Conservation (phyloP, 2,329 filamentous ascomycete species). For the Stromatinia cepivora region DNA sequence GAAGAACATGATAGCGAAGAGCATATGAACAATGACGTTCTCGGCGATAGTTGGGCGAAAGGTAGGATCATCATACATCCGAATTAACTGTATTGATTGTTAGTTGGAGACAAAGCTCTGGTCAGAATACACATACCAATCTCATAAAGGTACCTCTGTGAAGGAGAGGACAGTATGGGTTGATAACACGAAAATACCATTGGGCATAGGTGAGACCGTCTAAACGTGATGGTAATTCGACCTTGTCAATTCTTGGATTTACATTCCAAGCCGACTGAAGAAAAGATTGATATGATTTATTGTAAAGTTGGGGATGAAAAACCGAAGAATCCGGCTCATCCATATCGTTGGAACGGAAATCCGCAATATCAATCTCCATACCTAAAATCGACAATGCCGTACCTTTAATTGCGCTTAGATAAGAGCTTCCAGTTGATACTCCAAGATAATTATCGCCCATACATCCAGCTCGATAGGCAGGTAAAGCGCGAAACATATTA, state of each 20-base stretch:
- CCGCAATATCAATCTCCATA: constrained; percentile 75
- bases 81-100: constrained; percentile 50
- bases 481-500: constrained; percentile 33
- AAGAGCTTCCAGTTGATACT: constrained; percentile 57
- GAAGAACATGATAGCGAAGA: constrained; percentile 75
- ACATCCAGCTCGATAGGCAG: constrained; percentile 39
- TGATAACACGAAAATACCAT: constrained; percentile 74
- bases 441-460: constrained; percentile 66
- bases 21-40: constrained; percentile 72
- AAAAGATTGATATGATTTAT: constrained; percentile 72
- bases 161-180: constrained; percentile 72
- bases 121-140: constrained; percentile 52
- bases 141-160: constrained; percentile 72
- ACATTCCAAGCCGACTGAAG: constrained; percentile 63
- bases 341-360: constrained; percentile 66
- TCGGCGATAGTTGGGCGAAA: constrained; percentile 65
- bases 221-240: constrained; percentile 61
- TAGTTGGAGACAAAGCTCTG: background rate
- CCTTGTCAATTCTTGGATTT: constrained; percentile 55
- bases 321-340: constrained; percentile 56
- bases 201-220: constrained; percentile 69
- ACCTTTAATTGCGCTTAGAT: constrained; percentile 72
- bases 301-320: constrained; percentile 54
- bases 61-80: constrained; percentile 68
- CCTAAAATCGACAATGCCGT: constrained; percentile 77